Evolutionary conservation across 768 basidiomycete genomes (phyloP), one percentile per base, ranked within the genome.

Genomic region (Mrakia frigida): DNA sequence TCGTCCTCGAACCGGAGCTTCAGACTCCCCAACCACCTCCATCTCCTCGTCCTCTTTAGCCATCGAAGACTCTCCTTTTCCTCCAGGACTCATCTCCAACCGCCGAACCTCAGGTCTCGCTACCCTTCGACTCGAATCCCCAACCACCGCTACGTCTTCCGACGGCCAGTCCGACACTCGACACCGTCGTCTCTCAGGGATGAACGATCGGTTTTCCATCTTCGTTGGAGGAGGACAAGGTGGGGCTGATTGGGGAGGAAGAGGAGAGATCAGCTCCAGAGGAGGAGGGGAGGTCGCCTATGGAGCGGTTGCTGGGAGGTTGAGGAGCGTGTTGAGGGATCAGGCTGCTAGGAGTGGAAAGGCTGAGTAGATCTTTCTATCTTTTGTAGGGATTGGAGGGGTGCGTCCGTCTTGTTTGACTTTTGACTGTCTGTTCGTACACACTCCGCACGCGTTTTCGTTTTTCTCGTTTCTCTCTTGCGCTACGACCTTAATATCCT

Each of bases 301-400:
- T 28, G 70, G 70, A 4, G 52, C 35, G 3, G 50, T 31, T 13
- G 70, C 50, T 37, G 70, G 73, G 43, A 65, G 28, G 63, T 50
- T 74, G 56, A 74, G 59, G 43, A 60, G 41, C 11, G 73, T 74
- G 73, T 31, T 74, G 61, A 74, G 41, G 73, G 73, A 65, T 31
- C 25, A 59, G 18, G 73, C 50, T 10, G 25, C 21, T n/a, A n/a
- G 37, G 10, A n/a, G 59, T 18, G 59, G 41, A 13, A 41, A 56
- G n/a, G 21, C 14, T 9, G 46, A 50, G 46, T 50, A 50, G 46
- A 50, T 50, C 39, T 41, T 5, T 41, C 11, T 5, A 11, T 6
- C 11, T 41, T 14, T 18, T 50, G 18, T 14, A 50, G 46, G 14
- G 6, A 18, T 14, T 6, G 11, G 39, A 41, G 39, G 39, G 11